A percentile compares a stretch with the other conserved stretches of the same genome.
These are phyloP conservation scores for Fraxinus xanthoxyloides DNA, from an alignment of 305 asterid genomes.

Conservation along the genomic window DNA sequence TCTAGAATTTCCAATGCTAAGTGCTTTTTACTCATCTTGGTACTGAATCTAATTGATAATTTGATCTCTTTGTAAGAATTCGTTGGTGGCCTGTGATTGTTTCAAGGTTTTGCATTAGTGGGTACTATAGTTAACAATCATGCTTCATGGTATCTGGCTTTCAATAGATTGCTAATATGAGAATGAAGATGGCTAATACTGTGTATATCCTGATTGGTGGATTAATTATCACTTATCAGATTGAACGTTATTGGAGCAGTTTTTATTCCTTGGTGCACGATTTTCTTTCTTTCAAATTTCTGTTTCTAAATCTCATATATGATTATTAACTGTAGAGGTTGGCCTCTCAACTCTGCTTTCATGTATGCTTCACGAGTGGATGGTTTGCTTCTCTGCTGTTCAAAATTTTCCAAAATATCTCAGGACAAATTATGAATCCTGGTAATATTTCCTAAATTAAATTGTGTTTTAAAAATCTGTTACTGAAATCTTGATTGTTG, in stretches of 20 bases:
- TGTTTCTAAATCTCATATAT: background rate
- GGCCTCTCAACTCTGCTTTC: background rate
- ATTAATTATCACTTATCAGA: background rate
- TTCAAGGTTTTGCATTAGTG: background rate
- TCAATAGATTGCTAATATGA: conserved; percentile 6
- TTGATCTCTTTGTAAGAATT: background rate
- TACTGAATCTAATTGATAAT: background rate
- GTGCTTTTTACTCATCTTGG: background rate
- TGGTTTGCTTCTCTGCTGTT: conserved; percentile 44
- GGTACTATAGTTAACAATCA: background rate
- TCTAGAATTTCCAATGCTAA: background rate
- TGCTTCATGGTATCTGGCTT: background rate
- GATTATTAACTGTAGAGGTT: background rate
- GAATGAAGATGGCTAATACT: background rate
- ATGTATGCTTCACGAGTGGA: conserved; percentile 22
- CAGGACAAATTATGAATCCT: conserved; percentile 26
- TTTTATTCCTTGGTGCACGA: background rate
- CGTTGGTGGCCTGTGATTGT: conserved; percentile 5
- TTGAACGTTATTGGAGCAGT: background rate
- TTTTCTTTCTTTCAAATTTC: background rate
- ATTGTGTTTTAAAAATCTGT: background rate
- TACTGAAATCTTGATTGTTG: background rate
- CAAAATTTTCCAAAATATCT: conserved; percentile 46
- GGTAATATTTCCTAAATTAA: conserved; percentile 28
- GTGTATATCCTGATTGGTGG: background rate